Conservation (phyloP, 2,329 filamentous ascomycete species). For the Epichloe amarillans region DNA sequence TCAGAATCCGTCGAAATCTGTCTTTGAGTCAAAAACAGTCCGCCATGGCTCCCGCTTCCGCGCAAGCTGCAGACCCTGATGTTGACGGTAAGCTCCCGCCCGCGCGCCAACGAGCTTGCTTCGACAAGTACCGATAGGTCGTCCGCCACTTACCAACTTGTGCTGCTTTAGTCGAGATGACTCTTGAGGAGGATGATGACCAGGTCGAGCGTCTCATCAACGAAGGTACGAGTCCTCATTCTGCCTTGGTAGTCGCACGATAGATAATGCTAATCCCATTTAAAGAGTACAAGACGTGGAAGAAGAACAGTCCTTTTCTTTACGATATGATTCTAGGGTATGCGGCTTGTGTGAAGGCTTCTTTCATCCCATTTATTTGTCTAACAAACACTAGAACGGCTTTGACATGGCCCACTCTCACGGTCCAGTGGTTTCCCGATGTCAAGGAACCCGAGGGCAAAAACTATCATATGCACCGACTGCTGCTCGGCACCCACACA, state of each 20-base stretch:
- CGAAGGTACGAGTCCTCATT: slow-evolving; percentile 45
- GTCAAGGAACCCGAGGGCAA: slow-evolving; percentile 79
- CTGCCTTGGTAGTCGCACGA: not conserved
- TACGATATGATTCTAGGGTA: slow-evolving; percentile 93
- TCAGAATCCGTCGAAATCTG: not conserved
- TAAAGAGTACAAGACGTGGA: slow-evolving; percentile 98
- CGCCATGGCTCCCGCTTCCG: slow-evolving; percentile 25
- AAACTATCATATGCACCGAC: slow-evolving; percentile 73
- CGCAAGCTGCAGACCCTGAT: slow-evolving; percentile 22
- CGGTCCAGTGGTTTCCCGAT: slow-evolving; percentile 96
- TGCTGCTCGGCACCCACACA: slow-evolving; percentile 90
- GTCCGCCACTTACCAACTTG: slow-evolving; percentile 3
- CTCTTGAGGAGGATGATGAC: slow-evolving; percentile 56
- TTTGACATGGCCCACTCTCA: slow-evolving; percentile 92
- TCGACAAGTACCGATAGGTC: not conserved
- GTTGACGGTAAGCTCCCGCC: slow-evolving; percentile 19
- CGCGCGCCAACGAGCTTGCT: not conserved
- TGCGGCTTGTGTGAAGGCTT: not conserved
- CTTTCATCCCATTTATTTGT: not conserved
- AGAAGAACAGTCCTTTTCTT: slow-evolving; percentile 97
- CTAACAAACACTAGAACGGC: slow-evolving; percentile 48
- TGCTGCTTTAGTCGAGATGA: slow-evolving; percentile 21
- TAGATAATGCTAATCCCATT: not conserved
- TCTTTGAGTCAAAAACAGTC: not conserved
- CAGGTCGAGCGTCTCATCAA: slow-evolving; percentile 82